Conservation (phyloP, 495 filamentous ascomycete genomes). For the Letharia columbiana region DNA sequence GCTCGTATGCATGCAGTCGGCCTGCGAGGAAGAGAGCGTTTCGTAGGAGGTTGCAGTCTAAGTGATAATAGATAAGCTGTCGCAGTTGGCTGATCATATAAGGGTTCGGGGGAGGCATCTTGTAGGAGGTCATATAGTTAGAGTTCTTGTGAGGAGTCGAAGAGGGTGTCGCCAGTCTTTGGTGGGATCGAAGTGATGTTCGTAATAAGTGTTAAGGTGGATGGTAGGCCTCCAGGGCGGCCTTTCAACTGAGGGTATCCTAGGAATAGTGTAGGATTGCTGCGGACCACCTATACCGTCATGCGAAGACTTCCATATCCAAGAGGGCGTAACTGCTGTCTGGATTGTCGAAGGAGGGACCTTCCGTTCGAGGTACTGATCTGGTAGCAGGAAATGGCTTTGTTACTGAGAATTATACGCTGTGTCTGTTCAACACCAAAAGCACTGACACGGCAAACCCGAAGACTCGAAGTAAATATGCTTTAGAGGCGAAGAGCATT, state of each 20-base stretch:
- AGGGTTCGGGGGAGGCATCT: slow-evolving; percentile 62
- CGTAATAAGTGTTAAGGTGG: slow-evolving; percentile 8
- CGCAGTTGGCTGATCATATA: slow-evolving; percentile 67
- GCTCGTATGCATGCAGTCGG: slow-evolving; percentile 74
- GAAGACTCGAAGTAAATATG: background rate
- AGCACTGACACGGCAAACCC: background rate
- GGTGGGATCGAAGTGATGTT: slow-evolving; percentile 13
- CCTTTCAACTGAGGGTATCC: slow-evolving; percentile 15
- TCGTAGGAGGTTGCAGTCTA: slow-evolving; percentile 79
- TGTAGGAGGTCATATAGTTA: slow-evolving; percentile 23
- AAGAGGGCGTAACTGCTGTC: background rate
- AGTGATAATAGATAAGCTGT: slow-evolving; percentile 81
- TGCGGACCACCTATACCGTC: slow-evolving; percentile 4
- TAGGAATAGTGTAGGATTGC: slow-evolving; percentile 11
- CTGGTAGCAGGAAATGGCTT: background rate
- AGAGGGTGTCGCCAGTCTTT: background rate
- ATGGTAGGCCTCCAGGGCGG: background rate
- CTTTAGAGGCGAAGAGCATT: slow-evolving; percentile 4
- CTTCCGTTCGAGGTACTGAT: background rate
- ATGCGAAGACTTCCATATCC: background rate
- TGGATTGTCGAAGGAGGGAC: background rate
- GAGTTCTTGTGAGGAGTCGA: background rate
- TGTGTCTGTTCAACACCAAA: background rate
- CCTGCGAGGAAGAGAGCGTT: slow-evolving; percentile 91
- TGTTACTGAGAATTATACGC: slow-evolving; percentile 8